Base-by-base conservation (phyloP, 2,329 filamentous ascomycete genomes). In the Pseudopithomyces chartarum region DNA sequence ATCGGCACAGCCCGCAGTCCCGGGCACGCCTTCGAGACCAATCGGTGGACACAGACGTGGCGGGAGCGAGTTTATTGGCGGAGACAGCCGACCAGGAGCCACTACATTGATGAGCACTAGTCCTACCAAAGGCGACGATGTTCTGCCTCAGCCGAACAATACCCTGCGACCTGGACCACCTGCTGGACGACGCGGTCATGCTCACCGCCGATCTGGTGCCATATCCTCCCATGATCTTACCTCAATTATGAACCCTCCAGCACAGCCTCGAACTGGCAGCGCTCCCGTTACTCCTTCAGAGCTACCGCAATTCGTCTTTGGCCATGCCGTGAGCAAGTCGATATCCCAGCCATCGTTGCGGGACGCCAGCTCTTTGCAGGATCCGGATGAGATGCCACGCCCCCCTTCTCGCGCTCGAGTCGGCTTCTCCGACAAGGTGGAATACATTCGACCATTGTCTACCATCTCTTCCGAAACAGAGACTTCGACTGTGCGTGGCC, bases 51-150 rank as follows among this genome's bases (percentile, higher is more conserved):
- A 92, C 70, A 84, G 88, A 66, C 85, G 93, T 67, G 90, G 90
- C 52, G 90, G 87, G 26, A 97, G 92, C 72, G 92, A 97, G 73
- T 92, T 96, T 68, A 90, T 96, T 45, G 91, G 91, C 36, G 90
- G 90, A 7, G 89, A 89, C 65, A 78, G 78, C 42, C 77, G 79
- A 66, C 62, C 75, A 66, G 78, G 80, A 67, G 69, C 76, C 77
- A 84, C 63, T 80, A 86, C 65, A 75, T 82, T 76, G 78, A 81
- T 90, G 78, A 90, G 86, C 73, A 85, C 85, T 12, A 92, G 88
- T 66, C 88, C 89, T 26, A 89, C 87, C 11, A 91, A 88, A 52
- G 83, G 81, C 57, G 85, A 86, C 6, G 83, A 84, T 61, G 74
- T 82, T 7, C 82, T 87, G 8, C 84, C 86, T 50, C 76, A 80